phyloP scores from a whole-genome alignment of 1,284 basidiomycete genomes.

The Trichosporon sp. region DNA sequence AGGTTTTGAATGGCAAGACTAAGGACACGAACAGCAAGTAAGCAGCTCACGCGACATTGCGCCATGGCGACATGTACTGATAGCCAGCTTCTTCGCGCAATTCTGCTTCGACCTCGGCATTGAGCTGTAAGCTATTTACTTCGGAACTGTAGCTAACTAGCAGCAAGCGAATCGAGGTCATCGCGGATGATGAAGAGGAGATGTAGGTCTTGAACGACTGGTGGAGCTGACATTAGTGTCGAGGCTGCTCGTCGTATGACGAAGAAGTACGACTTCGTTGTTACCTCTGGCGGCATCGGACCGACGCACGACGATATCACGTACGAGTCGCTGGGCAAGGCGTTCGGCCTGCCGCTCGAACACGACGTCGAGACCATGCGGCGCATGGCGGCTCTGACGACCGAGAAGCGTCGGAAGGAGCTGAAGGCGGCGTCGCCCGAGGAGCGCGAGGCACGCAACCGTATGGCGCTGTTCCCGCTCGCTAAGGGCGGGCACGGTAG shows the following conservation, averaged over 20 bases:
- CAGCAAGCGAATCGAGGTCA: conserved; percentile 85
- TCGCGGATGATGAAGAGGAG: conserved; percentile 84
- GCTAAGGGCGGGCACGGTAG: conserved; percentile 37
- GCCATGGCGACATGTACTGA: not conserved
- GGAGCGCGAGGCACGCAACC: conserved; percentile 69
- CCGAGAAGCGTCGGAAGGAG: conserved; percentile 61
- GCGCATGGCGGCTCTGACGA: conserved; percentile 72
- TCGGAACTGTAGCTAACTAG: not conserved
- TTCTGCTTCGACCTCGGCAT: conserved; percentile 87
- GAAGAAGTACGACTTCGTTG: conserved; percentile 80
- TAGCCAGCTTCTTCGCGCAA: conserved; percentile 72
- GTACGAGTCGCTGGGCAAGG: conserved; percentile 80
- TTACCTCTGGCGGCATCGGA: conserved; percentile 79
- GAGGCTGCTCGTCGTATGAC: conserved; percentile 83
- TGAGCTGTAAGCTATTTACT: conserved; percentile 66
- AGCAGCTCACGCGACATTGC: conserved; percentile 20
- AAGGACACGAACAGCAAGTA: conserved; percentile 73
- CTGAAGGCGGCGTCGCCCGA: conserved; percentile 66
- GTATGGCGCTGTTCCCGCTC: conserved; percentile 81
- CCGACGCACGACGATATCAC: conserved; percentile 91
- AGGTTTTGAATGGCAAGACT: conserved; percentile 61
- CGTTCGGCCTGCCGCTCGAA: conserved; percentile 73
- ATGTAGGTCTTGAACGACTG: conserved; percentile 64
- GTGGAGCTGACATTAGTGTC: conserved; percentile 60
- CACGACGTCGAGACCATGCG: conserved; percentile 79